Percentiles rank a stretch among this genome's conserved stretches.
Evolutionary conservation across 2,329 filamentous ascomycete species (phyloP).

Genomic region (Fusarium sp.): DNA sequence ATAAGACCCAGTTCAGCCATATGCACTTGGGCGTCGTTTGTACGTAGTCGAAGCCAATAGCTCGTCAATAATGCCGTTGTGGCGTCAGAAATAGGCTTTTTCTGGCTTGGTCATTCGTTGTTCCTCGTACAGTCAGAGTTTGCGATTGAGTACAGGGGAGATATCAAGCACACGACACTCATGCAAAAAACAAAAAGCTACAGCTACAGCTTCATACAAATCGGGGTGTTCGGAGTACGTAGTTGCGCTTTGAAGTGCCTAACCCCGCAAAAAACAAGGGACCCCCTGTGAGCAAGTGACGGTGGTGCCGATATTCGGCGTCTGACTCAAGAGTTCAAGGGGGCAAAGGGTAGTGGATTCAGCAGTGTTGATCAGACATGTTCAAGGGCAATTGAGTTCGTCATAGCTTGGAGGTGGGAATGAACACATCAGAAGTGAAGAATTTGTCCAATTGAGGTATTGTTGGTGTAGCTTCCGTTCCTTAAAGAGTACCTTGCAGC

Average conservation of each 20-base stretch:
- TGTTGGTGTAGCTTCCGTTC: background rate
- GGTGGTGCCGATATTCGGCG: constrained; percentile 6
- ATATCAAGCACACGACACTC: background rate
- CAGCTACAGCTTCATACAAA: background rate
- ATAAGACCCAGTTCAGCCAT: background rate
- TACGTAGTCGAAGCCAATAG: background rate
- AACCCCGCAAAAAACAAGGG: constrained; percentile 16
- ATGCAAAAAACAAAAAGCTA: background rate
- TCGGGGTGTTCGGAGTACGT: background rate
- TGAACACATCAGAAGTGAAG: background rate
- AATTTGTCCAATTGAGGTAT: background rate
- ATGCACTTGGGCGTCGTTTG: background rate
- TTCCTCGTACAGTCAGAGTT: background rate
- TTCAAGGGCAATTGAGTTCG: constrained; percentile 5
- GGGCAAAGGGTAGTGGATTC: constrained; percentile 3
- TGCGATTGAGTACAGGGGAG: background rate
- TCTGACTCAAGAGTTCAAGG: constrained; percentile 3
- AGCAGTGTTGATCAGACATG: constrained; percentile 7
- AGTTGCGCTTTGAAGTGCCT: background rate
- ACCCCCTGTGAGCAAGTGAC: constrained; percentile 5
- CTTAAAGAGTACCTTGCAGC: background rate
- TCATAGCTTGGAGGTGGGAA: constrained; percentile 5
- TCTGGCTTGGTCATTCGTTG: background rate
- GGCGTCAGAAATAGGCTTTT: background rate
- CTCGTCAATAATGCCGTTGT: background rate